These are phyloP conservation scores for Coemansia reversa DNA, from an alignment of 192 early-diverging fungal species.

Conservation along the genomic window DNA sequence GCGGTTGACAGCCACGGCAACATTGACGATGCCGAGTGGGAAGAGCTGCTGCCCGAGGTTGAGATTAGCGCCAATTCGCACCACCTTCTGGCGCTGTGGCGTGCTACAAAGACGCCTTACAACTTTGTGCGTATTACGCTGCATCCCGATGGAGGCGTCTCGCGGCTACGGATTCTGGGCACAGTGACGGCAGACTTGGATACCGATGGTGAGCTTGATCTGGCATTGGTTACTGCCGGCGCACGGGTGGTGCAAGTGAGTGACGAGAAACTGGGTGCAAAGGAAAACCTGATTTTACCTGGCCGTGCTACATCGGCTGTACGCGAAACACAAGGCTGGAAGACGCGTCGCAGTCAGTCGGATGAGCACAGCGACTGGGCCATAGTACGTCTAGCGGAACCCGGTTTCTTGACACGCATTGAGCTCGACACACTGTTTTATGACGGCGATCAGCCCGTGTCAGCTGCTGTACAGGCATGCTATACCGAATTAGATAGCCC, in stretches of 20 bases:
- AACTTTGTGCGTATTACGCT: constrained; percentile 65
- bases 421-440: constrained; percentile 84
- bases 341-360: constrained; percentile 71
- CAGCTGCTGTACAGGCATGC: constrained; percentile 68
- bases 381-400: constrained; percentile 68
- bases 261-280: constrained; percentile 67
- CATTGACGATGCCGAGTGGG: constrained; percentile 56
- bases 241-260: constrained; percentile 60
- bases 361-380: constrained; percentile 70
- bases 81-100: constrained; percentile 63
- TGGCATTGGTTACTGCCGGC: constrained; percentile 62
- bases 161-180: constrained; percentile 68
- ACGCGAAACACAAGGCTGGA: constrained; percentile 76
- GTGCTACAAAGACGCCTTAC: constrained; percentile 41
- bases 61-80: constrained; percentile 61
- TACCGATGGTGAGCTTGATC: constrained; percentile 57
- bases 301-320: constrained; percentile 65
- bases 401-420: constrained; percentile 70
- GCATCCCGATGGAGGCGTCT: constrained; percentile 75
- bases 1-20: constrained; percentile 34
- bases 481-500: constrained; percentile 54
- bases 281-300: constrained; percentile 75
- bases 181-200: constrained; percentile 42
- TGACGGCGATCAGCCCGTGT: constrained; percentile 84
- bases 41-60: constrained; percentile 68